Evolutionary conservation across 306 rosid species (phyloP), one percentile per base, ranked within the genome.

Genomic region (Cicer pinnatifidum): DNA sequence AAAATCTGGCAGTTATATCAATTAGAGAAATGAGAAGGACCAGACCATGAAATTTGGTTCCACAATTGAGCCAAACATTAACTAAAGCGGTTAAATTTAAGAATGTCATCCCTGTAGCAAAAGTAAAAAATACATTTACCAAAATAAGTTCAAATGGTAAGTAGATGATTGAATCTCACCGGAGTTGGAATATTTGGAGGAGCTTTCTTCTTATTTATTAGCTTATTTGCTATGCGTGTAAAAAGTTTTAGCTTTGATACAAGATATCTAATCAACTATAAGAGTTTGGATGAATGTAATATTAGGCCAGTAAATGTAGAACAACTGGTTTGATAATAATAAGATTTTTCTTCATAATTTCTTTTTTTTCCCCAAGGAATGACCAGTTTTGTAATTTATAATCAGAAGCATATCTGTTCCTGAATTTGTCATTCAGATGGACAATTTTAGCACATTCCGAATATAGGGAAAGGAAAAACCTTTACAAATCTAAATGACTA

Each of bases 161-260:
- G 16, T 57, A 23, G 40, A 58, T 58, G 64, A 58, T 11, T 28
- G 57, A 23, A 20, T 67, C 72, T 20, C 72, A 45, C 5, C 0
- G 41, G 41, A 23, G 19, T 67, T 67, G 72, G 58, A 46, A 67
- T 67, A 67, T 33, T 47, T 47, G 45, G 57, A 47, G 44, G 12
- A 47, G 23, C 20, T 67, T 28, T 67, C 12, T 28, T 28, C 8
- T 28, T 28, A 28, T 58, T 58, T 11, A 23, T 28, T 35, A 28
- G 39, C 4, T 11, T 41, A 57, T 8, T 8, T 72, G 7, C 57
- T 28, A 11, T 1, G 9, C 19, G 11, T 44, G 15, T 45, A 43
- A 67, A 4, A 44, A 45, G 48, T 6, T 66, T 67, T 17, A 66
- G 39, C 57, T 12, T 67, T 1, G 13, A 43, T 43, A 5, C 16